Evolutionary conservation across 1,139 yeast species (phyloP).

Genomic region (Suhomyces atakaporum): DNA sequence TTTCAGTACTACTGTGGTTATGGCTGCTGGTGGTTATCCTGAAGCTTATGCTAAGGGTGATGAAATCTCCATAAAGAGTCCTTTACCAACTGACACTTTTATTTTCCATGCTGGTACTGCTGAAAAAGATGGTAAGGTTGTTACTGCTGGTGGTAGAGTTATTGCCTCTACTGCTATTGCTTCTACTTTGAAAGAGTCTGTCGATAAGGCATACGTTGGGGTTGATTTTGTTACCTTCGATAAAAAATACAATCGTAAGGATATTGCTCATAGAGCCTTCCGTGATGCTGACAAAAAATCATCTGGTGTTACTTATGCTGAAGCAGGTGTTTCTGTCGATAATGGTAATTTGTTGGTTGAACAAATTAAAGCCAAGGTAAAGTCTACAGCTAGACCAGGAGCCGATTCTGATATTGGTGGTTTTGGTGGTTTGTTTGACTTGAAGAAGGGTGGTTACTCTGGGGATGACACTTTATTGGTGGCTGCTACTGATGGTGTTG

Average conservation of each 20-base stretch:
- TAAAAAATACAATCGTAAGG: slow-evolving; percentile 82
- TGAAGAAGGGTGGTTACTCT: slow-evolving; percentile 84
- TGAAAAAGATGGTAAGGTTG: slow-evolving; percentile 55
- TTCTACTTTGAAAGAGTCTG: slow-evolving; percentile 72
- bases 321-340: slow-evolving; percentile 97
- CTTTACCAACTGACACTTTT: slow-evolving; percentile 56
- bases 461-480: slow-evolving; percentile 77
- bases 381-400: slow-evolving; percentile 94
- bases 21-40: slow-evolving; percentile 98
- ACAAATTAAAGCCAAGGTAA: slow-evolving; percentile 85
- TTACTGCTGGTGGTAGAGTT: slow-evolving; percentile 95
- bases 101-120: slow-evolving; percentile 96
- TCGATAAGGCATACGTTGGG: slow-evolving; percentile 81
- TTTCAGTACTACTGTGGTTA: slow-evolving; percentile 85
- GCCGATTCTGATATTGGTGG: slow-evolving; percentile 99
- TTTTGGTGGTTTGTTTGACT: slow-evolving; percentile 94
- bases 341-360: slow-evolving; percentile 90
- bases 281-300: slow-evolving; percentile 44
- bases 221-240: slow-evolving; percentile 72
- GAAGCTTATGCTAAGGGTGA: slow-evolving; percentile 85
- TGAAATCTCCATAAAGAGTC: slow-evolving; percentile 60
- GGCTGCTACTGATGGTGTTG: slow-evolving; percentile 99
- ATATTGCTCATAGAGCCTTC: slow-evolving; percentile 96
- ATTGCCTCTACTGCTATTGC: slow-evolving; percentile 93
- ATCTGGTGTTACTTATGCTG: slow-evolving; percentile 75